Conservation (phyloP, 2,329 filamentous ascomycete genomes). For the Falciphora oryzae region DNA sequence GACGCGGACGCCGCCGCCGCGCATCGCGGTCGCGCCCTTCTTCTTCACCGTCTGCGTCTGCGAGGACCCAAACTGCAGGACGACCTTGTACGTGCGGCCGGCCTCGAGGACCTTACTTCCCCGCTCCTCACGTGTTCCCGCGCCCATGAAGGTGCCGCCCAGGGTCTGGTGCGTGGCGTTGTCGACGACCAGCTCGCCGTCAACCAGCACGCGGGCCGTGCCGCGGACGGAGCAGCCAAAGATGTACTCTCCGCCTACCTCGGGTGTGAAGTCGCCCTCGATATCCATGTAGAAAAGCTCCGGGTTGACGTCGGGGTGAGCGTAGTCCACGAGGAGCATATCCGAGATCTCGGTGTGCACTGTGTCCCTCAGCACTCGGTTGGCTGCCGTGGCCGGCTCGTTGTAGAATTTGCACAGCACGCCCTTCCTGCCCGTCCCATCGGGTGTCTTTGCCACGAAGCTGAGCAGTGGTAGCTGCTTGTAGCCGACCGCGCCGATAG, state of each 20-base stretch:
- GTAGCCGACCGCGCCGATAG: constrained; percentile 15
- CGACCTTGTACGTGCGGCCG: constrained; percentile 24
- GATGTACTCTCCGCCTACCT: constrained; percentile 24
- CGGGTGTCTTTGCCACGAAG: constrained; percentile 10
- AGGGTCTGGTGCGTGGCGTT: constrained; percentile 26
- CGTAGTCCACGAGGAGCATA: constrained; percentile 47
- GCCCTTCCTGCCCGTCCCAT: constrained; percentile 11
- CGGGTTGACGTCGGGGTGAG: constrained; percentile 28
- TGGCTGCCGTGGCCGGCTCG: constrained; percentile 11
- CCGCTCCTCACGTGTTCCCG: constrained; percentile 27
- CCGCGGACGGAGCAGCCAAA: constrained; percentile 27
- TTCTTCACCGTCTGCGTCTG: constrained; percentile 12
- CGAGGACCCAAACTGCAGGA: constrained; percentile 19
- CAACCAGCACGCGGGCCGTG: constrained; percentile 27
- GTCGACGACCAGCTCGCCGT: constrained; percentile 29
- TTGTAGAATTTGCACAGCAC: constrained; percentile 14
- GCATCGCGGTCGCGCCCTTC: constrained; percentile 39
- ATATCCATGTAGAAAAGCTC: constrained; percentile 34
- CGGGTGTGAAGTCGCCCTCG: constrained; percentile 24
- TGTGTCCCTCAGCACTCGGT: constrained; percentile 25
- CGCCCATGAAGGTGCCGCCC: constrained; percentile 26
- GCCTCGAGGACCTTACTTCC: constrained; percentile 22
- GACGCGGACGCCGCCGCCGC: constrained; percentile 31
- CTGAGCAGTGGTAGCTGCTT: constrained; percentile 16
- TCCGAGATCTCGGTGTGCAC: constrained; percentile 36